Base-by-base conservation (phyloP, 106 monocot genomes). In the Dendrobium chrysotoxum region DNA sequence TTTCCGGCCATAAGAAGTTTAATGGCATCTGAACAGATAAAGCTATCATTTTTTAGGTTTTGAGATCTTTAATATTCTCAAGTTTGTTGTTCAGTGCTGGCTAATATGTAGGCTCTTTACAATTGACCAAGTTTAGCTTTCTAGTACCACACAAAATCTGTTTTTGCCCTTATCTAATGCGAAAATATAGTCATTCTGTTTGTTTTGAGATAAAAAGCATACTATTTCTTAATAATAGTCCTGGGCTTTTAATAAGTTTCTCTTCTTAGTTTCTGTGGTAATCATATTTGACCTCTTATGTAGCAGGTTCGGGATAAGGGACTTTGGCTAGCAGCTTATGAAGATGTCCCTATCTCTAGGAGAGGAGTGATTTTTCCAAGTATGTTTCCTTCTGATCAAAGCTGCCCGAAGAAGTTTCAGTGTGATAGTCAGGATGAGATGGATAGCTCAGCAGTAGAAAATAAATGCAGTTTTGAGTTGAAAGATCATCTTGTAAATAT, bases 261-360 rank as follows among this genome's bases (percentile, higher is more conserved):
- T 57, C 66, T 12, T 28, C 23, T 67, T 26, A 11, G 66, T 26
- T 28, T 67, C 10, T 28, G 66, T 67, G 26, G 9, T 65, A 28
- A 72, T 72, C 8, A 21, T 7, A 42, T 66, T 79, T 54, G 15
- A 64, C 16, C 13, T 50, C 2, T 41, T 12, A 41, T 20, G 79
- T 67, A 7, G 28, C 83, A 99, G 99, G 87, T 99, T 80, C 88
- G 86, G 12, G 99, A 95, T 79, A 95, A 81, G 84, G 93, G 99
- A 28, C 68, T 88, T 79, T 99, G 99, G 99, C 82, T 99, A 72
- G 81, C 85, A 58, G 83, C 88, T 30, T 90, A 87, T 79, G 83
- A 85, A 83, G 84, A 93, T 79, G 94, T 95, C 16, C 92, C 91
- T 23, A 79, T 28, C 46, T 80, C 86, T 83, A 88, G 99, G 64